Conservation (phyloP, 306 rosid genomes). For the Rosa chinensis region DNA sequence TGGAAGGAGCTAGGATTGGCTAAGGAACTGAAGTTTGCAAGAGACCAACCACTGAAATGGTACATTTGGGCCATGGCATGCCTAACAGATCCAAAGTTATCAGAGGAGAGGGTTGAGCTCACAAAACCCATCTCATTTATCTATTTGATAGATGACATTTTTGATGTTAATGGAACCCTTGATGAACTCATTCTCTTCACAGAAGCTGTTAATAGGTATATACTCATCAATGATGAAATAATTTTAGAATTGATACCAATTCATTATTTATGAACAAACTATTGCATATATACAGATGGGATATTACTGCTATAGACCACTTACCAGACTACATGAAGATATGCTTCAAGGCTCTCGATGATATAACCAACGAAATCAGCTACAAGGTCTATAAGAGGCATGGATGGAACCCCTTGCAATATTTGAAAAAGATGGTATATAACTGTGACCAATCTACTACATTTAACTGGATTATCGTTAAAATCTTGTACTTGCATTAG, state of each 20-base stretch:
- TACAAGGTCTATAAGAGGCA: slow-evolving; percentile 35
- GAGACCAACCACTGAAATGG: slow-evolving; percentile 82
- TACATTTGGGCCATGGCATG: slow-evolving; percentile 55
- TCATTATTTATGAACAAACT: not conserved
- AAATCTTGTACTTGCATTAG: not conserved
- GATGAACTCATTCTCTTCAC: slow-evolving; percentile 62
- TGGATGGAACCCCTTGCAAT: slow-evolving; percentile 48
- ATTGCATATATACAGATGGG: slow-evolving; percentile 49
- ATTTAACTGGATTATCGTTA: not conserved
- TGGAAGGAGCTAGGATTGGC: slow-evolving; percentile 62
- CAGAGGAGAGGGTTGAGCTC: slow-evolving; percentile 64
- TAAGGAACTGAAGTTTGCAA: slow-evolving; percentile 42
- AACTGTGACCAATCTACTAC: not conserved
- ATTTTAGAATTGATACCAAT: not conserved
- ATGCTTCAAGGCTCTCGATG: slow-evolving; percentile 47
- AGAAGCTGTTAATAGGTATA: slow-evolving; percentile 49
- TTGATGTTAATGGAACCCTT: slow-evolving; percentile 56
- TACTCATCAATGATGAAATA: not conserved
- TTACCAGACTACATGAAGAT: slow-evolving; percentile 56
- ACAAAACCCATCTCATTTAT: slow-evolving; percentile 65
- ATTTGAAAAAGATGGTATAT: slow-evolving; percentile 35
- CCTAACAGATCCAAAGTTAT: slow-evolving; percentile 43
- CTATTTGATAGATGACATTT: slow-evolving; percentile 65
- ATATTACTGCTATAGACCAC: slow-evolving; percentile 32
- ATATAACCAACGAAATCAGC: slow-evolving; percentile 54